phyloP scores from a whole-genome alignment of 768 basidiomycete species.

The Tubosaeta sp. region DNA sequence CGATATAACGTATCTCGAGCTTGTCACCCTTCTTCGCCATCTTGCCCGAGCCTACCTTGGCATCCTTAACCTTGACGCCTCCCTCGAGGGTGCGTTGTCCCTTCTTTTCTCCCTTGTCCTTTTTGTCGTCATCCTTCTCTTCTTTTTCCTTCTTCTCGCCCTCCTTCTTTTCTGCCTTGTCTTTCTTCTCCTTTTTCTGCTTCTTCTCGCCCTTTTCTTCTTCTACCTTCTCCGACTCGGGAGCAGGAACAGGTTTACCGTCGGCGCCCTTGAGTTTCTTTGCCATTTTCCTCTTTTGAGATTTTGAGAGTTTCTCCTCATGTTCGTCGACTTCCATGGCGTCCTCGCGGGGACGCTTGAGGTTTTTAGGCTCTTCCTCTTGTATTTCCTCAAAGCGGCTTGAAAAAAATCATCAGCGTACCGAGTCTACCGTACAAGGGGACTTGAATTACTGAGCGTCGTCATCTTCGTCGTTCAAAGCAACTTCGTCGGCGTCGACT shows the following conservation, averaged over 20 bases:
- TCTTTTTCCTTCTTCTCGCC: conserved; percentile 34
- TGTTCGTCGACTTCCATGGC: conserved; percentile 37
- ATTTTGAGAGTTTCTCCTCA: conserved; percentile 43
- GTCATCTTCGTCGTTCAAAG: conserved; percentile 45
- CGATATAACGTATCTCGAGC: conserved; percentile 88
- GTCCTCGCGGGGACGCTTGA: conserved; percentile 74
- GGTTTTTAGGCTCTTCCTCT: conserved; percentile 40
- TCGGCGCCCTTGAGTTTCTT: conserved; percentile 73
- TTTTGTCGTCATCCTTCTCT: conserved; percentile 28
- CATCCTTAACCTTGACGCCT: conserved; percentile 75
- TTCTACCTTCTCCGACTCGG: conserved; percentile 19
- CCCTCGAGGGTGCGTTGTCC: conserved; percentile 45
- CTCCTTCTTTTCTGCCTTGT: conserved; percentile 30
- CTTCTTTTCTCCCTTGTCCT: conserved; percentile 23
- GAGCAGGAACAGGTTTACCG: conserved; percentile 37
- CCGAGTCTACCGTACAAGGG: background rate
- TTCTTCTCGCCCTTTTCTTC: conserved; percentile 39
- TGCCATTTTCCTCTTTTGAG: conserved; percentile 54
- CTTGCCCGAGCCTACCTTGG: conserved; percentile 77
- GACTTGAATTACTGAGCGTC: conserved; percentile 38
- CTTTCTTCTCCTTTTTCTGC: conserved; percentile 66
- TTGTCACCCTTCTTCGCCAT: conserved; percentile 82
- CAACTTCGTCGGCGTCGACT: conserved; percentile 58
- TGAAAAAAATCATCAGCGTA: background rate
- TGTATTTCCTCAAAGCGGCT: conserved; percentile 72